Evolutionary conservation across 2,329 filamentous ascomycete genomes (phyloP).

Genomic region (Escovopsis sp.): DNA sequence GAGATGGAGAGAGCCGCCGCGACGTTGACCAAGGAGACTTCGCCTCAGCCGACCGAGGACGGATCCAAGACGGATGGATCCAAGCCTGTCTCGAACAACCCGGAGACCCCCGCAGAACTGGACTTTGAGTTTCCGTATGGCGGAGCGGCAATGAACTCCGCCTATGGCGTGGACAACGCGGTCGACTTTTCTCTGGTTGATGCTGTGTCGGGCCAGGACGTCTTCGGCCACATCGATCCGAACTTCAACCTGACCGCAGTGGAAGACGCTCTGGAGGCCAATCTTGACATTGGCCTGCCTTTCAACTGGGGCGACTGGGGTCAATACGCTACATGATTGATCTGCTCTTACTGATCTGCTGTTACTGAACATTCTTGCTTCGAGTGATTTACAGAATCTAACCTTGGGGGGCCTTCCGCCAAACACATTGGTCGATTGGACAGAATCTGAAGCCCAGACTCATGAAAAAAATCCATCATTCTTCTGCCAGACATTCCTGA

Average conservation of each 20-base stretch:
- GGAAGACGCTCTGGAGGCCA: slow-evolving; percentile 39
- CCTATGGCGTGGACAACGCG: slow-evolving; percentile 17
- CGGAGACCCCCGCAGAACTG: slow-evolving; percentile 3
- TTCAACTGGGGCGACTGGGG: slow-evolving; percentile 36
- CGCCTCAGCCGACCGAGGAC: slow-evolving; percentile 11
- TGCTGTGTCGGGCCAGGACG: slow-evolving; percentile 32
- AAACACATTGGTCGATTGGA: too few species aligned
- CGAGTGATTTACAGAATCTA: too few species aligned
- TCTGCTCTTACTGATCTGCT: neutral
- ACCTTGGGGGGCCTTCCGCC: too few species aligned
- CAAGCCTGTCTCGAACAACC: slow-evolving; percentile 6
- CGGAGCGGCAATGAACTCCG: slow-evolving; percentile 14
- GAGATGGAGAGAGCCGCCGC: slow-evolving; percentile 42
- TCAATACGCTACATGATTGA: slow-evolving; percentile 19
- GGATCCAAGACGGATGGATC: slow-evolving; percentile 8
- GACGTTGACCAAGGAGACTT: slow-evolving; percentile 25
- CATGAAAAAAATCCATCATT: too few species aligned
- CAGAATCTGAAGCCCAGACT: too few species aligned
- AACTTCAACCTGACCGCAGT: slow-evolving; percentile 38
- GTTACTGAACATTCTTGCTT: too few species aligned
- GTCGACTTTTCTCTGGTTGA: slow-evolving; percentile 29
- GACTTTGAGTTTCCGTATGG: slow-evolving; percentile 9
- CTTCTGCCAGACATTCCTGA: too few species aligned
- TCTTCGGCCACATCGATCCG: slow-evolving; percentile 41
- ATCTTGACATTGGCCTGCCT: slow-evolving; percentile 38